A percentile compares a stretch with the other conserved stretches of the same genome.
phyloP scores from a whole-genome alignment of 345 rosid genomes.

The Acer saccharum region DNA sequence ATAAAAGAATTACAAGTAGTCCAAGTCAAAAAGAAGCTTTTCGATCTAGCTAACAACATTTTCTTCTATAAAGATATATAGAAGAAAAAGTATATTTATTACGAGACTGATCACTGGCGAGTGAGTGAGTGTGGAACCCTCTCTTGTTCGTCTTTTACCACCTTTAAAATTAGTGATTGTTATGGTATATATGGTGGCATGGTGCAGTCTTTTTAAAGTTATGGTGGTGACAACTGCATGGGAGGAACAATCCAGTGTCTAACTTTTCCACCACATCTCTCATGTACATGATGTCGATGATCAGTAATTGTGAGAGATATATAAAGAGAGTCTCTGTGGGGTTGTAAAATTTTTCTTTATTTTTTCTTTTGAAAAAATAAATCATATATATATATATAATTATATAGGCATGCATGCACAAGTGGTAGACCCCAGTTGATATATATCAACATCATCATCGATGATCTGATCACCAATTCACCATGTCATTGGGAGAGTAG shows the following conservation, averaged over 20 bases:
- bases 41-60: no score
- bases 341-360: neutral
- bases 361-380: neutral
- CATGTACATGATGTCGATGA: slow-evolving; percentile 23
- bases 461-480: neutral
- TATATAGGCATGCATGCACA: slow-evolving; percentile 32
- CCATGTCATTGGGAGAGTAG: slow-evolving; percentile 9
- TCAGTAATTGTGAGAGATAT: neutral
- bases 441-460: slow-evolving; percentile 27
- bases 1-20: neutral
- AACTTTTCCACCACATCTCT: slow-evolving; percentile 32
- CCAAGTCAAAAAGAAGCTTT: neutral
- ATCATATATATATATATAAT: neutral
- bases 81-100: no score
- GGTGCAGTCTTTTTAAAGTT: slow-evolving; percentile 5
- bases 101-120: no score
- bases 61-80: no score
- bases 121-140: neutral
- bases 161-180: neutral
- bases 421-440: slow-evolving; percentile 18
- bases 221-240: slow-evolving; percentile 33
- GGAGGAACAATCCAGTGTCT: slow-evolving; percentile 41
- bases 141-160: neutral
- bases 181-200: neutral
- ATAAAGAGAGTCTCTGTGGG: neutral